Conservation (phyloP, 805 yeast species). For the Metschnikowia proteae region DNA sequence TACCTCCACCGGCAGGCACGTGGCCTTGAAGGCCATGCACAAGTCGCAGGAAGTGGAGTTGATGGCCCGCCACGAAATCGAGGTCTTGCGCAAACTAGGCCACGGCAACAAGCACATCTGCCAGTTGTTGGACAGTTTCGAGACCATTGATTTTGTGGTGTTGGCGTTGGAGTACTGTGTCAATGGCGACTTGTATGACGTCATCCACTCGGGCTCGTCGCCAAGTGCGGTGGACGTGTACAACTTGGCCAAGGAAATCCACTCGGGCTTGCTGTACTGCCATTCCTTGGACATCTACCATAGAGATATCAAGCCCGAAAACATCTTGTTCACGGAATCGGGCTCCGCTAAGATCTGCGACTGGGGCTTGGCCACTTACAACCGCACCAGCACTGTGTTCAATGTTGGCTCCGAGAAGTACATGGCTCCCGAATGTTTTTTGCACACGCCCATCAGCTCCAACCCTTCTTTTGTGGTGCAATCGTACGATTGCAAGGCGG, state of each 20-base stretch:
- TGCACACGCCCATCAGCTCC: conserved; percentile 12
- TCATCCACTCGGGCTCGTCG: conserved; percentile 28
- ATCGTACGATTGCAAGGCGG: conserved; percentile 40
- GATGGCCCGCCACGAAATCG: conserved; percentile 55
- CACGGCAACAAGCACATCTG: conserved; percentile 50
- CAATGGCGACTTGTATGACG: conserved; percentile 66
- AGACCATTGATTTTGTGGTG: conserved; percentile 48
- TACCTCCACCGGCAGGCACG: conserved; percentile 25
- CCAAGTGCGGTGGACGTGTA: conserved; percentile 27
- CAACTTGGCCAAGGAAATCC: conserved; percentile 47
- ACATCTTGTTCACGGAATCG: conserved; percentile 49
- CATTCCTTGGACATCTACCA: conserved; percentile 62
- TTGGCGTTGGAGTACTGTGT: conserved; percentile 65
- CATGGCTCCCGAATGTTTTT: conserved; percentile 53
- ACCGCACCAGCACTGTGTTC: conserved; percentile 25
- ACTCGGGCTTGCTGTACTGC: conserved; percentile 48
- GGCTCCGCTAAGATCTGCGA: conserved; percentile 63
- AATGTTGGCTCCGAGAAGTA: conserved; percentile 57
- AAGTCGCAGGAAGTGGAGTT: conserved; percentile 39
- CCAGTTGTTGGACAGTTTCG: conserved; percentile 53
- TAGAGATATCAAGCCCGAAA: conserved; percentile 73
- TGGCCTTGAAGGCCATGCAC: conserved; percentile 54
- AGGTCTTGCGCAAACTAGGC: conserved; percentile 37
- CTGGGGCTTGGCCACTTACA: conserved; percentile 62
- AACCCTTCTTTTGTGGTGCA: conserved; percentile 7